Conservation (phyloP, 2,329 filamentous ascomycete species). For the Nigrospora oryzae region DNA sequence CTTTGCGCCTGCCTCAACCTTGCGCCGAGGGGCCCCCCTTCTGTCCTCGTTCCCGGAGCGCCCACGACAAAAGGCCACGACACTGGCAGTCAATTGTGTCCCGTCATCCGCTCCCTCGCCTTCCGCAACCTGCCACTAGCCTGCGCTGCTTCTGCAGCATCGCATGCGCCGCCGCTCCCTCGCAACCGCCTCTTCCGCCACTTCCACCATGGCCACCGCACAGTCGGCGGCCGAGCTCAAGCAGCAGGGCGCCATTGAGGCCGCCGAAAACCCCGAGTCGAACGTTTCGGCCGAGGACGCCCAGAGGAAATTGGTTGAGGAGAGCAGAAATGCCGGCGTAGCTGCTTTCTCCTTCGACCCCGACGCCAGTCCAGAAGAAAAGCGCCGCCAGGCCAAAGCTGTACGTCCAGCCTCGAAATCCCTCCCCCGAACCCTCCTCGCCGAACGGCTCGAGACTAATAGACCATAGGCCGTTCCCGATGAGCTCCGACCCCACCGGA, state of each 20-base stretch:
- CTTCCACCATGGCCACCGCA: conserved; percentile 20
- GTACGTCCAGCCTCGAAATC: conserved; percentile 40
- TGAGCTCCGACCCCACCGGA: conserved; percentile 53
- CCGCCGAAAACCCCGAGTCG: conserved; percentile 63
- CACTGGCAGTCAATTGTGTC: not conserved
- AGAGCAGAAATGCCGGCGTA: conserved; percentile 71
- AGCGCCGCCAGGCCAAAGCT: conserved; percentile 68
- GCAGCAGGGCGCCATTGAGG: conserved; percentile 71
- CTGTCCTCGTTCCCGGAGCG: too few relatives aligned
- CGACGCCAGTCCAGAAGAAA: conserved; percentile 73
- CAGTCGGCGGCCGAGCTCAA: conserved; percentile 58
- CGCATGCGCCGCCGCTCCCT: conserved; percentile 1
- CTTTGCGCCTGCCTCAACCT: too few relatives aligned
- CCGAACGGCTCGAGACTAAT: too few relatives aligned
- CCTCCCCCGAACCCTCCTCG: not conserved
- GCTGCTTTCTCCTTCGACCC: conserved; percentile 82
- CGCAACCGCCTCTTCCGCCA: too few relatives aligned
- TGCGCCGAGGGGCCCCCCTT: too few relatives aligned
- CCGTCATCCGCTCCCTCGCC: not conserved
- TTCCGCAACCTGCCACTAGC: conserved; percentile 1
- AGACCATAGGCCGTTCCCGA: conserved; percentile 48
- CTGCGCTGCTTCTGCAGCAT: conserved; percentile 18
- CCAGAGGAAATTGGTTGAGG: conserved; percentile 64
- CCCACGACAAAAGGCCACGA: too few relatives aligned
- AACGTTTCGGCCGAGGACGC: conserved; percentile 61